phyloP scores from a whole-genome alignment of 306 rosid species.

The Ceratonia siliqua region DNA sequence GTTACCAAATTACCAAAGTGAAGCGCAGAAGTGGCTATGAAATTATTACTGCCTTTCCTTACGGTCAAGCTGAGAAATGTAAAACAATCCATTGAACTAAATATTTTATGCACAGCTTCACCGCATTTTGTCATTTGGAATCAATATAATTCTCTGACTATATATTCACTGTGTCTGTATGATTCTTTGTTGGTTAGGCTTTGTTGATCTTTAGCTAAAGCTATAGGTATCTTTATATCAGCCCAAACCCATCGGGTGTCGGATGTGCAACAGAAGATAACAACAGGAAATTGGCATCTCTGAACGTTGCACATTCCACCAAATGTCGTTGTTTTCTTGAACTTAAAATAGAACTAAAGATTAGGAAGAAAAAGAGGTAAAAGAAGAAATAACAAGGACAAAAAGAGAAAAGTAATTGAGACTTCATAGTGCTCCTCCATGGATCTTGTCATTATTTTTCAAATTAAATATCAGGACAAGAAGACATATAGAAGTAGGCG shows the following conservation, averaged over 20 bases:
- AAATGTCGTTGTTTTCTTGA: not conserved
- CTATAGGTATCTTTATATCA: too few species aligned
- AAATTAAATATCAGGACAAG: not conserved
- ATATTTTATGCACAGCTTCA: not conserved
- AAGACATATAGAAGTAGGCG: not conserved
- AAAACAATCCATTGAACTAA: not conserved
- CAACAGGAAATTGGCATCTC: not conserved
- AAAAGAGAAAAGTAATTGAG: not conserved
- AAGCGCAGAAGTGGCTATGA: not conserved
- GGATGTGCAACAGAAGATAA: not conserved
- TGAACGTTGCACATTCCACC: not conserved
- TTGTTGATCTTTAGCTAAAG: too few species aligned
- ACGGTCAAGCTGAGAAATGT: not conserved
- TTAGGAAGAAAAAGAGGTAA: not conserved
- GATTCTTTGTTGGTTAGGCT: not conserved
- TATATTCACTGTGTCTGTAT: too few species aligned
- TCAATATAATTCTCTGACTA: not conserved
- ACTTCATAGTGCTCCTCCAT: not conserved
- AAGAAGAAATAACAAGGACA: not conserved
- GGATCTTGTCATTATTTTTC: not conserved
- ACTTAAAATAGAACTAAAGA: not conserved
- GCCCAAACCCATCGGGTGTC: too few species aligned
- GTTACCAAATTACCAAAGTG: not conserved
- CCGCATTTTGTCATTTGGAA: not conserved
- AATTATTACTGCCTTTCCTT: not conserved